Evolutionary conservation across 805 yeast genomes (phyloP).

Genomic region (Yarrowia sp.): DNA sequence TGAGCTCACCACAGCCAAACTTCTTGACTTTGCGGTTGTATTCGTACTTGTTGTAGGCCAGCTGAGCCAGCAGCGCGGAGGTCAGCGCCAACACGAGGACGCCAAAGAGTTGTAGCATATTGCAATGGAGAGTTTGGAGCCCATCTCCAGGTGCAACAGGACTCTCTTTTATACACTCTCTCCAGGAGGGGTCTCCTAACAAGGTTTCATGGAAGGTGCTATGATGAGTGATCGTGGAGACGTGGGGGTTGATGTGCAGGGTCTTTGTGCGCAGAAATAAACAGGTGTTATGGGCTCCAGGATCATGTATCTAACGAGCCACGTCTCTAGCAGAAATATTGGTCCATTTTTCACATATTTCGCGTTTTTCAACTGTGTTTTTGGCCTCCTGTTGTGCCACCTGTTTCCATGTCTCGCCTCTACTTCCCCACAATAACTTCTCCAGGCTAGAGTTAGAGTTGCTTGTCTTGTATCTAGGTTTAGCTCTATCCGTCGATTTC

Average conservation of each 20-base stretch:
- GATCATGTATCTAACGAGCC: no score
- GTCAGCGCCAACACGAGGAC: conserved; percentile 4
- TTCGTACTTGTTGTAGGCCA: conserved; percentile 17
- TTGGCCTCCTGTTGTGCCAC: neutral
- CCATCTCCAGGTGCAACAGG: neutral
- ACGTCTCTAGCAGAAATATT: no score
- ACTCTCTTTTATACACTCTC: neutral
- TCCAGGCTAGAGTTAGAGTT: neutral
- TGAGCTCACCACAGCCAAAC: conserved; percentile 4
- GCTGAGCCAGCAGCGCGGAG: conserved; percentile 1
- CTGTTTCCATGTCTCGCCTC: neutral
- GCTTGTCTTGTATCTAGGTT: neutral
- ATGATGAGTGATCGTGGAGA: conserved; percentile 1
- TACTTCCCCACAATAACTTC: neutral
- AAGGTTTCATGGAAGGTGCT: neutral
- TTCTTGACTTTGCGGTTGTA: conserved; percentile 17
- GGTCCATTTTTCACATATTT: no score
- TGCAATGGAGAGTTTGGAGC: neutral
- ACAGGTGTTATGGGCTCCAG: no score
- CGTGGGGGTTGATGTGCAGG: neutral
- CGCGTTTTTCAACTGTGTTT: neutral
- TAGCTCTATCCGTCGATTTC: neutral
- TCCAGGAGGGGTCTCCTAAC: neutral
- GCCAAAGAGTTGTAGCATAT: conserved; percentile 4
- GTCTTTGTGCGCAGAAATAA: no score